Base-by-base conservation (phyloP, 495 filamentous ascomycete genomes). In the Neurospora sp. region DNA sequence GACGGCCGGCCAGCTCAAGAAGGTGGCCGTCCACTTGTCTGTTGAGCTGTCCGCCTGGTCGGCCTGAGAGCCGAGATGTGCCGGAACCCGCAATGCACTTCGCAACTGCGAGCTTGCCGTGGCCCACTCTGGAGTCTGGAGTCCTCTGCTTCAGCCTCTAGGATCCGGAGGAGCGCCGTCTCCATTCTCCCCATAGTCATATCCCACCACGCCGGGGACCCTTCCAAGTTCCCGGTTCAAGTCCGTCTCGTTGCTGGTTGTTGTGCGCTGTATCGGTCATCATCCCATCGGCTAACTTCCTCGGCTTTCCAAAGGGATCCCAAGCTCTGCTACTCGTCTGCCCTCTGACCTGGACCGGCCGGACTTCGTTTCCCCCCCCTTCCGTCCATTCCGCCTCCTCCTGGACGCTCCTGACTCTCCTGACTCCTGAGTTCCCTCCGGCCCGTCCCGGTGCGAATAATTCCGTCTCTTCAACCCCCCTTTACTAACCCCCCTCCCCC, bases 401-500 rank as follows among this genome's bases (percentile, higher is more conserved):
- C 53, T 61, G 53, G 53, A 61, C 53, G 20, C 53, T 61, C 46
- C 48, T 53, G 48, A 16, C 37, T 20, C 37, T 59, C 42, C 53
- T 59, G 37, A 22, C 41, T 69, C 11, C 31, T 20, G 38, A 41
- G 53, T 35, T 68, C 48, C 31, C 69, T 66, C 37, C 71, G 73
- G 71, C 59, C 71, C 78, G 78, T 71, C 69, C 79, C 79, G 78
- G 78, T 68, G 75, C 69, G 61, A 68, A 18, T 48, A 68, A 72
- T 68, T 68, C 71, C 70, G 20, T 46, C 61, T 73, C 68, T 68
- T 48, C 72, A 71, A 70, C 74, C 48, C 68, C 35, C 66, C 22
- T 73, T 73, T 61, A 71, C 72, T 39, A 71, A 74, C 40, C 74
- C 69, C 69, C 72, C 37, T 69, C 40, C 42, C 46, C 73, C 73